A percentile compares a stretch with the other conserved stretches of the same genome.
phyloP scores from a whole-genome alignment of 225 moss, liverwort and hornwort genomes.

The Antitrichia curtipendula region DNA sequence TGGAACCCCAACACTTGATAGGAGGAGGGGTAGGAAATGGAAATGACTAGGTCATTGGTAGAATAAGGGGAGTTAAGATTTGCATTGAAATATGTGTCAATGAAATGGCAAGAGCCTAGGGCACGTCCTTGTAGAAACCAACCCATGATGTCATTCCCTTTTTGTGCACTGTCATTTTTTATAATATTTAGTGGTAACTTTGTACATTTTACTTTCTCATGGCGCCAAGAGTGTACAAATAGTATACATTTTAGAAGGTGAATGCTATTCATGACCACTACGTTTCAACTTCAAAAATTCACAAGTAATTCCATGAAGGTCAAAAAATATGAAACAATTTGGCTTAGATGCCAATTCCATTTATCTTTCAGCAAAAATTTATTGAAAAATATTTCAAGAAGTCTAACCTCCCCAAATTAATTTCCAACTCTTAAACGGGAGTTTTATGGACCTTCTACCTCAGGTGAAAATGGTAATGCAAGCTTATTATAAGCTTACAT shows the following conservation, averaged over 20 bases:
- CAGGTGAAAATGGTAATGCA: neutral
- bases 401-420: no score
- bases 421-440: neutral
- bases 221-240: neutral
- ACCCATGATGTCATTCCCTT: no score
- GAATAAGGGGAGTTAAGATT: no score
- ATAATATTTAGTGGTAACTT: no score
- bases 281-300: neutral
- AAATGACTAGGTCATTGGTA: no score
- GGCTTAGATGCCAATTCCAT: no score
- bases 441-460: neutral
- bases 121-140: no score
- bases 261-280: accelerated
- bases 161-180: no score
- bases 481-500: neutral
- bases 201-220: neutral
- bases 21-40: no score
- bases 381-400: neutral
- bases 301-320: neutral
- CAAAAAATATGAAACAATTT: neutral
- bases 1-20: no score
- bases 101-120: no score
- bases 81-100: no score
- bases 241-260: accelerated
- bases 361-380: neutral